Evolutionary conservation across 2,329 filamentous ascomycete species (phyloP), one percentile per base, ranked within the genome.

Genomic region (Cryphonectria carpinicola): DNA sequence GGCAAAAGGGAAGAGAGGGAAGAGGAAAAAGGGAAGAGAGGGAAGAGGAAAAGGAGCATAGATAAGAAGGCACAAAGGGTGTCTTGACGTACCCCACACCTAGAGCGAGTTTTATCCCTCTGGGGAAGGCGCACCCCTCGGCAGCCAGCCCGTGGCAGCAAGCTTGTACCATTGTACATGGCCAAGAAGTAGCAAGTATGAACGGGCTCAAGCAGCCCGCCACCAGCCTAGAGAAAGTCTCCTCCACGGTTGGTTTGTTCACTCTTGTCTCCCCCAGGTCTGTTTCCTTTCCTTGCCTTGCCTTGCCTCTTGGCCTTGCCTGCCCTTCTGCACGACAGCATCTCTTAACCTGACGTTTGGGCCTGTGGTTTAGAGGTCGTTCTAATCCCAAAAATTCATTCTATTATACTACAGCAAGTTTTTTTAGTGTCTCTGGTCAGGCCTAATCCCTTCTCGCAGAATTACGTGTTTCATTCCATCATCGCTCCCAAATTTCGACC

Each of bases 381-480:
- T 32, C 28, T 58, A 32, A 19, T 32, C 8, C 54, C 17, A 19
- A 58, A 8, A 28, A 13, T 35, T 28, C 13, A n/a, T n/a, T 2
- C 17, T 49, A 22, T 11, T 22, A 49, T 49, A n/a, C 52, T 17
- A 58, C 28, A 58, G 25, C 54, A 58, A 13, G 14, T 56, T 17
- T 56, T 32, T 32, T 17, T 58, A 58, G 54, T 35, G 54, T 32
- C 54, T 58, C 54, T 58, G 54, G 54, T 32, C 25, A 58, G 54
- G 52, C 52, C 54, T 58, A 58, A 58, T 58, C 54, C 14, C 54
- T 58, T 32, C 14, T 35, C 25, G 54, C 54, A 58, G 19, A 10
- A 32, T 32, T 58, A 13, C 54, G 54, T 19, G 54, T 58, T 58
- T 58, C 54, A 58, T 58, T 58, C 54, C 46, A 49, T 58, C 54